Evolutionary conservation across 441 rosid genomes (phyloP), one percentile per base, ranked within the genome.

Genomic region (Euphorbia corollata): DNA sequence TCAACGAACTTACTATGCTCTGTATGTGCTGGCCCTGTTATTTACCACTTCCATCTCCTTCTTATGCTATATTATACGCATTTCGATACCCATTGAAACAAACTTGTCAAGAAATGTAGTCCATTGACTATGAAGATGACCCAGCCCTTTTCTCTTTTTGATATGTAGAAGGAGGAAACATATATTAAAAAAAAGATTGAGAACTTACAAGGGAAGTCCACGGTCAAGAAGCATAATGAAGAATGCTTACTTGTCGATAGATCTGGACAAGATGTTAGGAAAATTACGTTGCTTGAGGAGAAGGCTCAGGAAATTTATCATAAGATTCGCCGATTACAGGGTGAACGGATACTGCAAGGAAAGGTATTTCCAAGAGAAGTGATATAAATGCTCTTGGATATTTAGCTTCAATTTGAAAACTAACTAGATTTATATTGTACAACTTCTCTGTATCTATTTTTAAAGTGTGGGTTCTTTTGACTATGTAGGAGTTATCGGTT

Each of bases 401-500:
- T 34, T 19, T 61, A 36, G n/a, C 30, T 41, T 30, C 9, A 15
- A 27, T 54, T 18, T 63, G 43, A 39, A n/a, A n/a, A 9, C 2
- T 61, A 22, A 16, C 13, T 18, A 47, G 20, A 19, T 64, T 50
- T 51, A 60, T 67, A 10, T n/a, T 20, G 36, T n/a, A 1, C 27
- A 15, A 22, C 7, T 57, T 57, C 5, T 48, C 6, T 13, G 4
- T 61, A 63, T 20, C 9, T 22, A 22, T 48, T 27, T 36, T 8
- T 15, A n/a, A 61, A 62, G 16, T 10, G 19, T 10, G 19, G 16
- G 19, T 41, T 60, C 8, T 48, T 41, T 47, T 66, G 16, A 63
- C 34, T 65, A 65, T 72, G 72, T 55, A 90, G 97, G 98, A 90
- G 77, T 64, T 90, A 69, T 88, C 90, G 12, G 84, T 82, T 58